A percentile compares a stretch with the other conserved stretches of the same genome.
Conservation (phyloP, 1,139 yeast species). For the Yamadazyma triangularis region DNA sequence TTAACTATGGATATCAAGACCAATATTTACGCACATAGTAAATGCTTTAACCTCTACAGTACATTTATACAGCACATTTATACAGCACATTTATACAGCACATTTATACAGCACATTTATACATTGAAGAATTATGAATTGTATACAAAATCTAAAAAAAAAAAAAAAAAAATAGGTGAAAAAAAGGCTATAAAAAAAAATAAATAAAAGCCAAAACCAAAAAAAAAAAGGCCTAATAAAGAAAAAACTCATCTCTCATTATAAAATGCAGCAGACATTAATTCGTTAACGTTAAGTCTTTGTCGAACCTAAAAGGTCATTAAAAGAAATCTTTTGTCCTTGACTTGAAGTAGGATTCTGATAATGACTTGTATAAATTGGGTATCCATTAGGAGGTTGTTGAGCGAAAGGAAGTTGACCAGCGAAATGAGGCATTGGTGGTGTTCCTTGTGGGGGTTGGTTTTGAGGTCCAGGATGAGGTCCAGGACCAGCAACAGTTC, state of each 20-base stretch:
- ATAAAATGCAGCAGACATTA: background rate
- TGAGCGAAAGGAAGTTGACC: conserved; percentile 5
- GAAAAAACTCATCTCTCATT: background rate
- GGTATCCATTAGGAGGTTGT: conserved; percentile 3
- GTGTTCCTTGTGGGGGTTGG: conserved; percentile 3
- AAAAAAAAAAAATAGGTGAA: too few relatives aligned
- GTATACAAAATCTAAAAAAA: background rate
- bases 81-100: too few relatives aligned
- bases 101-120: too few relatives aligned
- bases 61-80: too few relatives aligned
- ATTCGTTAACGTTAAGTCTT: conserved; percentile 9
- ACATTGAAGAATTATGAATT: too few relatives aligned
- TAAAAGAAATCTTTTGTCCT: conserved; percentile 40
- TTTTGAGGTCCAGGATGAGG: conserved; percentile 3
- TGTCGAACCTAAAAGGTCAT: conserved; percentile 37
- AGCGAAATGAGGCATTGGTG: background rate
- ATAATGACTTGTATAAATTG: background rate
- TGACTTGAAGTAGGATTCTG: conserved; percentile 4
- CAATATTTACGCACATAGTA: too few relatives aligned
- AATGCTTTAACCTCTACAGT: too few relatives aligned
- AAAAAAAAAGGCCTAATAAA: background rate
- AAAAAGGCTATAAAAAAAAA: too few relatives aligned
- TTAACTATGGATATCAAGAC: too few relatives aligned
- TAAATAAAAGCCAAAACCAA: background rate
- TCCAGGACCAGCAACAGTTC: background rate